Conservation (phyloP, 805 yeast species). For the Yamadazyma scolyti region DNA sequence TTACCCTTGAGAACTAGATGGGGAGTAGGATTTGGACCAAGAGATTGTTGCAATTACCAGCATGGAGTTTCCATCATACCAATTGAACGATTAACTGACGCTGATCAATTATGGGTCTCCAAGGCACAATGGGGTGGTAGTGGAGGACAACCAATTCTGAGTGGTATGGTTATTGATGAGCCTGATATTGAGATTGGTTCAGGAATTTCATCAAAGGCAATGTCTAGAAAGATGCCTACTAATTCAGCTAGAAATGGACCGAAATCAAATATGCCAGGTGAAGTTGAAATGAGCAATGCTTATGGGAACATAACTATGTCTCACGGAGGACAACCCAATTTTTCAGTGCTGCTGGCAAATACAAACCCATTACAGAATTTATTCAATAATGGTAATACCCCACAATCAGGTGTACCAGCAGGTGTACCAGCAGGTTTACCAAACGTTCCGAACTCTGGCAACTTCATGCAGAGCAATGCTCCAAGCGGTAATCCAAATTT, state of each 20-base stretch:
- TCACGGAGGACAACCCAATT: conserved; percentile 36
- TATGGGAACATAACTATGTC: conserved; percentile 33
- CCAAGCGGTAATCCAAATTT: conserved; percentile 23
- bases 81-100: conserved; percentile 83
- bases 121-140: conserved; percentile 97
- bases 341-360: conserved; percentile 16
- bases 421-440: conserved; percentile 1
- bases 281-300: conserved; percentile 40
- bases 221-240: conserved; percentile 89
- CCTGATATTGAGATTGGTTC: conserved; percentile 97
- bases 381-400: conserved; percentile 21
- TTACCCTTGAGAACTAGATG: conserved; percentile 80
- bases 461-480: too few species aligned
- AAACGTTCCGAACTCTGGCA: background rate
- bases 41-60: conserved; percentile 96
- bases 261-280: conserved; percentile 60
- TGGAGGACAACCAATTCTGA: conserved; percentile 74
- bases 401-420: too few species aligned
- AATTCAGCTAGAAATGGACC: conserved; percentile 85
- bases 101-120: conserved; percentile 86
- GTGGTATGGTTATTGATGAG: conserved; percentile 87
- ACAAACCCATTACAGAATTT: conserved; percentile 46
- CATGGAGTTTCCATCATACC: conserved; percentile 89
- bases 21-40: conserved; percentile 99
- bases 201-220: conserved; percentile 89